phyloP scores from a whole-genome alignment of 2,329 filamentous ascomycete genomes.

The Exophiala sp. region DNA sequence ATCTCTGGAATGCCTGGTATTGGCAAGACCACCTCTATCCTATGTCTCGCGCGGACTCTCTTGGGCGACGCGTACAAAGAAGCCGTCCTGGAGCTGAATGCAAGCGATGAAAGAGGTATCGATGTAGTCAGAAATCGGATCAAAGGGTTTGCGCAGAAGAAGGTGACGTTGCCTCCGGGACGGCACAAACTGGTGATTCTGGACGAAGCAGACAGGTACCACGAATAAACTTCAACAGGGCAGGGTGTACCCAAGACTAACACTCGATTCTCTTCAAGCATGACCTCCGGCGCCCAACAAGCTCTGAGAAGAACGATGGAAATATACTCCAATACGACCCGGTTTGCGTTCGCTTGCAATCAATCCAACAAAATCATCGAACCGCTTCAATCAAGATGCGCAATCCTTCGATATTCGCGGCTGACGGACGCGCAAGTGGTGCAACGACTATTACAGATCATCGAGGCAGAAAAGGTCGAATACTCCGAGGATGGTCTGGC shows the following conservation, averaged over 20 bases:
- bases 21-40: constrained; percentile 92
- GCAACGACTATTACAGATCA: constrained; percentile 83
- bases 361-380: constrained; percentile 99
- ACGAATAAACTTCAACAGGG: constrained; percentile 1
- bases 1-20: constrained; percentile 99
- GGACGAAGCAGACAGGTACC: constrained; percentile 82
- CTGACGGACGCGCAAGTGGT: constrained; percentile 90
- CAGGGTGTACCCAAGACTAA: constrained; percentile 8
- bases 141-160: constrained; percentile 98
- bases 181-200: constrained; percentile 95
- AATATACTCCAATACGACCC: constrained; percentile 92
- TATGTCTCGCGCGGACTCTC: constrained; percentile 86
- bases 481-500: constrained; percentile 90
- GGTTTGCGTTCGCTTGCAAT: constrained; percentile 97
- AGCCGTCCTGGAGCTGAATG: constrained; percentile 92
- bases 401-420: constrained; percentile 87
- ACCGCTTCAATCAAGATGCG: constrained; percentile 92
- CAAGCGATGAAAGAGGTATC: constrained; percentile 93
- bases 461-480: constrained; percentile 82
- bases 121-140: constrained; percentile 96
- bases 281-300: constrained; percentile 95
- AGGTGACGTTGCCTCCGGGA: constrained; percentile 85
- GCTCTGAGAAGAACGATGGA: constrained; percentile 95
- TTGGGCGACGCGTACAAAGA: constrained; percentile 94
- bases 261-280: constrained; percentile 44